Conservation (phyloP, 306 rosid genomes). For the Cyamopsis tetragonoloba region DNA sequence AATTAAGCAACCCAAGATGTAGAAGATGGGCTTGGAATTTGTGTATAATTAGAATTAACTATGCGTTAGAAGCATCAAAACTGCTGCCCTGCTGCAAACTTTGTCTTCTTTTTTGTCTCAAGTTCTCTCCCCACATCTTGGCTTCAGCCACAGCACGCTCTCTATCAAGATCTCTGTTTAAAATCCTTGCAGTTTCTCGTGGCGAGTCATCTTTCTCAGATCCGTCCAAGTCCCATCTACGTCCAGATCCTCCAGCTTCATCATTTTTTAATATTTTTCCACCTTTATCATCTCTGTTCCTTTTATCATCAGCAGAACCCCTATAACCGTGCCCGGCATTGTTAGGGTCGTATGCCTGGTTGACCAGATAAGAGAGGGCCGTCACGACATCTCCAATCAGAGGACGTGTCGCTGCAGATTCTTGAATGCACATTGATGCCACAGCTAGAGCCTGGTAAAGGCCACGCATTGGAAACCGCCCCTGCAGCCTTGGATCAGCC, state of each 20-base stretch:
- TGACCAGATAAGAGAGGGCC: conserved; percentile 83
- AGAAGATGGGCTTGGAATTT: background rate
- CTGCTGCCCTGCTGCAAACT: conserved; percentile 59
- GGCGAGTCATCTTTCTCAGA: conserved; percentile 89
- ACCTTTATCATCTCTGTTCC: conserved; percentile 60
- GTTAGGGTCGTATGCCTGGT: conserved; percentile 68
- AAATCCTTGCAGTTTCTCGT: conserved; percentile 63
- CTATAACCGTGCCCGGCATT: conserved; percentile 46
- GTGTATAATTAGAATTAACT: too few relatives aligned
- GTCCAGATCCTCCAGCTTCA: conserved; percentile 75
- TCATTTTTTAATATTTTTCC: conserved; percentile 65
- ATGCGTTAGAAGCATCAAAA: conserved; percentile 58
- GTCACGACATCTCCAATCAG: conserved; percentile 90
- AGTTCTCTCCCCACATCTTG: conserved; percentile 93
- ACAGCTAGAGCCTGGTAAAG: conserved; percentile 90
- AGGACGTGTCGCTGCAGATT: conserved; percentile 88
- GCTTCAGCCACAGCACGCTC: conserved; percentile 95
- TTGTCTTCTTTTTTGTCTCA: conserved; percentile 77
- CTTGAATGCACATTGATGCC: conserved; percentile 96
- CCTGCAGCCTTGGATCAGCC: conserved; percentile 82
- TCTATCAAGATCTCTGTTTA: conserved; percentile 66
- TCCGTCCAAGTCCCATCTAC: conserved; percentile 76
- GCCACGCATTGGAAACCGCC: conserved; percentile 82
- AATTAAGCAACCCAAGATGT: conserved; percentile 20
- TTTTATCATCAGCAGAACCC: conserved; percentile 60